Percentiles rank a stretch among this genome's conserved stretches.
Evolutionary conservation across 345 rosid genomes (phyloP).

Genomic region (Luvunga scandens): DNA sequence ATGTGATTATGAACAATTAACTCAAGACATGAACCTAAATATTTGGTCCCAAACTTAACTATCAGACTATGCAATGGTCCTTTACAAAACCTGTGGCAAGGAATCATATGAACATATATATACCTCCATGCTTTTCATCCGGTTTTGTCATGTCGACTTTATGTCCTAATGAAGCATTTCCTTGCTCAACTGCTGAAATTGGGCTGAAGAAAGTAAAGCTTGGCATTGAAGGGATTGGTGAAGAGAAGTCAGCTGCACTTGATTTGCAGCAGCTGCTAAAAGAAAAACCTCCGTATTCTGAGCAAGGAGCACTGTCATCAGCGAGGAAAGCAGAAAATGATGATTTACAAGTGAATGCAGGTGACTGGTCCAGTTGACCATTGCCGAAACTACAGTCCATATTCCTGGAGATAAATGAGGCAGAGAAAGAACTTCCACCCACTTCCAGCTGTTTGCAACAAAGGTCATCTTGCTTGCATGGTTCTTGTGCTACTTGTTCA

Average conservation of each 20-base stretch:
- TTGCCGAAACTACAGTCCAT: constrained; percentile 63
- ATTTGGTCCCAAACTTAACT: not conserved
- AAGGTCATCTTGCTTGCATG: constrained; percentile 28
- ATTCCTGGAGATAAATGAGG: constrained; percentile 30
- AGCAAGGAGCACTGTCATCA: constrained; percentile 22
- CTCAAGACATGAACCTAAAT: not conserved
- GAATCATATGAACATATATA: not conserved
- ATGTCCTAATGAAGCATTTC: constrained; percentile 6
- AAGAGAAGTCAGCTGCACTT: constrained; percentile 27
- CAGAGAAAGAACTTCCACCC: constrained; percentile 43
- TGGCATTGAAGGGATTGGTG: constrained; percentile 56
- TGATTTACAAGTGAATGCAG: constrained; percentile 40
- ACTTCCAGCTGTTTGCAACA: constrained; percentile 34
- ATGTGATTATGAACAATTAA: not conserved
- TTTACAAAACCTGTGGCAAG: not conserved
- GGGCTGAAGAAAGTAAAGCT: constrained; percentile 69
- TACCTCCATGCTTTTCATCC: constrained; percentile 43
- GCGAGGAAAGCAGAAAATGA: constrained; percentile 56
- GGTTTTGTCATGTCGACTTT: constrained; percentile 13
- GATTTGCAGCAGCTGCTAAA: constrained; percentile 47
- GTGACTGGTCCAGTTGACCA: constrained; percentile 30
- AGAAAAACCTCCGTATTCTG: constrained; percentile 49
- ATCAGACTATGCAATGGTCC: not conserved
- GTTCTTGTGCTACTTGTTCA: constrained; percentile 33
- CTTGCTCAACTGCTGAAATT: constrained; percentile 25